Base-by-base conservation (phyloP, 352 stramenopile species). In the Aphanomyces euteiches region DNA sequence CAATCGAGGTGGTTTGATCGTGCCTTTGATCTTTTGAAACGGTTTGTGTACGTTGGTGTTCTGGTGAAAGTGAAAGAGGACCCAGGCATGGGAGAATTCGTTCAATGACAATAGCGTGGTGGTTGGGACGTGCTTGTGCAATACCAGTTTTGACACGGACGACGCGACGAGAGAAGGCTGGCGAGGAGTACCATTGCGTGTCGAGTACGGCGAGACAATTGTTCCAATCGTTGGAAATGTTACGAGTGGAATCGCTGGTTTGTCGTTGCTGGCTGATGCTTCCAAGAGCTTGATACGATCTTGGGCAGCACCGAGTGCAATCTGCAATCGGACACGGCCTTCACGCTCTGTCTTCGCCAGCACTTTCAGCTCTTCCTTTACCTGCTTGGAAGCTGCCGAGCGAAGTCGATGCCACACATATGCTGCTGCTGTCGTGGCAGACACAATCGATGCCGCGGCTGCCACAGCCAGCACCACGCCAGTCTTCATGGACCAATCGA, bases 31-130 rank as follows among this genome's bases (percentile, higher is more conserved):
- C 82, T 40, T 47, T 15, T 15, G 28, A 28, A 28, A 28, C 28
- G 28, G 13, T 43, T 93, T 93, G 72, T 90, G 93, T 59, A 88
- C 58, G 67, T 96, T 96, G 7, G 89, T 96, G 78, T 96, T 96
- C 70, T 94, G 85, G 54, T 96, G 89, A 72, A 96, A 96, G 59
- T 94, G 85, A 45, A 96, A 96, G 61, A 96, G 74, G n/a, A 96
- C 85, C 89, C 89, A 96, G 17, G 94, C 57, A 72, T 96, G 89
- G 67, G 83, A 93, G 73, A 94, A 96, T 72, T 95, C 80, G 66
- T 92, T 82, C 7, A 96, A 75, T 54, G 83, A 81, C 69, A 94
- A 81, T 43, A 96, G 83, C 53, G 88, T 80, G 0, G 83, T 78
- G 4, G 84, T 79, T 7, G 89, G 83, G 47, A 96, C 83, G 72